Evolutionary conservation across 2,329 filamentous ascomycete species (phyloP), one percentile per base, ranked within the genome.

Genomic region (Trichoderma cornu-damae): DNA sequence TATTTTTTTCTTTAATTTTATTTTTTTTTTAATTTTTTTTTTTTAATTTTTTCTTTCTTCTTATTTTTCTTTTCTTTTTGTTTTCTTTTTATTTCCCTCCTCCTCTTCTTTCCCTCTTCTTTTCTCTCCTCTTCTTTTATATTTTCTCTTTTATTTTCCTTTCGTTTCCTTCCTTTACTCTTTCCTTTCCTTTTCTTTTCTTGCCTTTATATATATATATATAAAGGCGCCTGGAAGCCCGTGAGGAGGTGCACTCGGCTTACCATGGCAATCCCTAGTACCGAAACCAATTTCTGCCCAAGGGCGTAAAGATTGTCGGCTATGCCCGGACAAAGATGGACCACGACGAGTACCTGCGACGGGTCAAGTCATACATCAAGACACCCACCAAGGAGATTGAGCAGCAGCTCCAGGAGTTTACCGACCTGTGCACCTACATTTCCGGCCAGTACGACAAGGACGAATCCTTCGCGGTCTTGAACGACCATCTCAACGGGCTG

Each of bases 321-420:
- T 99, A 99, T 90, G 94, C 94, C 68, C 87, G 94, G 72, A 99
- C 94, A 67, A 96, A 96, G 82, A 99, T 99, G 94, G 92, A 97
- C 78, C 91, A 93, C 69, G 86, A 90, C 63, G 94, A 99, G 75
- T 97, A 89, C 79, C 82, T 97, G 71, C 89, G 87, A 77, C 85
- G 94, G 66, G 91, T 99, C 76, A 93, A 89, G 77, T 96, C 91
- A 60, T 95, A 96, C 79, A 99, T 99, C 80, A 97, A 99, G 84
- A 94, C 92, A 14, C 94, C 94, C 14, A 96, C 93, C 66, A 96
- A 96, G 80, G 94, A 97, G 67, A 86, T 95, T 66, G 92, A 99
- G 79, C 88, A 96, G 76, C 92, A 97, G 74, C 82, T 99, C 60
- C 85, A 94, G 61, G 88, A 94, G 59, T 99, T 99, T 77, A 87